Percentiles rank a stretch among this genome's conserved stretches.
phyloP scores from a whole-genome alignment of 1,139 yeast genomes.

The Taphrina betulina region DNA sequence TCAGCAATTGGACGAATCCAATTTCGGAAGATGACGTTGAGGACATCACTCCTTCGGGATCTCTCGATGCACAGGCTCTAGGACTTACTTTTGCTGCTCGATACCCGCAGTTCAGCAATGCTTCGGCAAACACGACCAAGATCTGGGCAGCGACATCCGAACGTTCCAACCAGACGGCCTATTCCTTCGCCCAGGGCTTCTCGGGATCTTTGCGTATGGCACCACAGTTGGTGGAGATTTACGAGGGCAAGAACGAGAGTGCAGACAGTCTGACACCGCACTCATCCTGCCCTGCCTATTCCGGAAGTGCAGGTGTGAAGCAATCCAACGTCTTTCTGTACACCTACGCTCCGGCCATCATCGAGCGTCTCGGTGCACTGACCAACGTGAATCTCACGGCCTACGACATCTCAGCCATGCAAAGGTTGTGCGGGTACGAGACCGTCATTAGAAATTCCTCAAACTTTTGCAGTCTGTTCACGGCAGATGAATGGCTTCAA shows the following conservation, averaged over 20 bases:
- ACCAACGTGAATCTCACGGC: constrained; percentile 14
- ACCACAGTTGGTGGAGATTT: constrained; percentile 3
- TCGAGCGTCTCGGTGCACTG: neutral
- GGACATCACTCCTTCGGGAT: constrained; percentile 8
- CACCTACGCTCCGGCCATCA: constrained; percentile 10
- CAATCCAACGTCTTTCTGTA: constrained; percentile 14
- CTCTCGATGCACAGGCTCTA: neutral
- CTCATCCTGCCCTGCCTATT: constrained; percentile 13
- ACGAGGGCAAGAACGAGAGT: constrained; percentile 19
- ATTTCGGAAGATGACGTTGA: constrained; percentile 12
- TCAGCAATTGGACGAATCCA: constrained; percentile 7
- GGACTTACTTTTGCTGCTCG: constrained; percentile 7
- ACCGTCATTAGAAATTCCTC: constrained; percentile 9
- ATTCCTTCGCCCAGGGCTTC: constrained; percentile 15
- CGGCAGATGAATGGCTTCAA: constrained; percentile 9
- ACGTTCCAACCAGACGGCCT: constrained; percentile 11
- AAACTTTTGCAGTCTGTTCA: constrained; percentile 3
- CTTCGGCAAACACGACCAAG: constrained; percentile 13
- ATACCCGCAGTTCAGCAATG: constrained; percentile 19
- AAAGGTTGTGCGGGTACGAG: constrained; percentile 10
- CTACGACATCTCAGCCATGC: constrained; percentile 17
- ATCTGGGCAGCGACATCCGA: constrained; percentile 17
- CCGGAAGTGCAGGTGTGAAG: constrained; percentile 18
- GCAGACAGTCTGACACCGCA: constrained; percentile 16
- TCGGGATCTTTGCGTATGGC: constrained; percentile 8